Evolutionary conservation across 352 stramenopile genomes (phyloP), one percentile per base, ranked within the genome.

Genomic region (Thraustochytrium sp.): DNA sequence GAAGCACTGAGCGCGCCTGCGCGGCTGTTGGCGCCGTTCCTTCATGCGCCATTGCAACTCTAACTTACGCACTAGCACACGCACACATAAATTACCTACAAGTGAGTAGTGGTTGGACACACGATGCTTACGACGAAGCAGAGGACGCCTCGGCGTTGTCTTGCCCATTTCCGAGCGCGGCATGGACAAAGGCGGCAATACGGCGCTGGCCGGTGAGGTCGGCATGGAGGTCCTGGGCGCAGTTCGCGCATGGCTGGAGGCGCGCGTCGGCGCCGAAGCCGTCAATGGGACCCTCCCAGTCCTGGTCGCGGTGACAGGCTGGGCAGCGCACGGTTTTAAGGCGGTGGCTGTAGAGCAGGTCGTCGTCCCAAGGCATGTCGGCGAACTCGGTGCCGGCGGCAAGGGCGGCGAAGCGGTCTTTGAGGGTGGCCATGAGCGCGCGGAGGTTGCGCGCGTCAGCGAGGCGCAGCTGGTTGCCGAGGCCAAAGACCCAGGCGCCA

Each of bases 331-430:
- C 31, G 37, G 26, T 42, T 23, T 61, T 64, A 18, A 80, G 42
- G 3, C 68, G 68, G 16, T 48, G 21, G 16, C 31, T 51, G 51
- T 80, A 80, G 21, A 46, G 68, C 1, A 26, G 21, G 8, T 26
- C 31, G 68, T 80, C 68, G 51, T 80, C 68, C 68, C 68, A 80
- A 1, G 68, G 46, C 34, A 80, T 53, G 37, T 80, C 53, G 36
- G 21, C 48, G 26, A 65, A 80, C 4, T 44, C 44, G 13, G 68
- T 80, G 26, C 26, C 34, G 18, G 37, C 51, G 4, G 68, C 13
- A 21, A 80, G 31, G 42, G 26, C 23, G 23, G 13, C 23, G 53
- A 37, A 80, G 13, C 40, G 48, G 34, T 68, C 53, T 42, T 80
- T 80, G 46, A 80, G 68, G 4, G 26, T 31, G 48, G 13, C 29